Conservation (phyloP, 2,329 filamentous ascomycete species). For the Torrubiella hemipterigena region DNA sequence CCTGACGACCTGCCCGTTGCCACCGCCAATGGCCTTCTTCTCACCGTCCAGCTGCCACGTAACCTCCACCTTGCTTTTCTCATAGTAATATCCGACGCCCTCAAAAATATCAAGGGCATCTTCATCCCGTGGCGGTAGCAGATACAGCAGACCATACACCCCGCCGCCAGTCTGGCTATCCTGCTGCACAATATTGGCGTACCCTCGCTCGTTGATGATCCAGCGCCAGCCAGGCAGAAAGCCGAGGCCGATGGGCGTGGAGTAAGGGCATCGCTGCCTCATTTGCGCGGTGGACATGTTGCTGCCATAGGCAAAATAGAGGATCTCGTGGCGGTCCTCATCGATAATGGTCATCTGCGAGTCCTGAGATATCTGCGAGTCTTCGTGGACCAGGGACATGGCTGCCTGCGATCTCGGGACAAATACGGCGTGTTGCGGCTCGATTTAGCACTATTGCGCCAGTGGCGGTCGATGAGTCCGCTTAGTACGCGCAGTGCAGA, state of each 20-base stretch:
- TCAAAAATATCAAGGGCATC: slow-evolving; percentile 41
- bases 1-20: slow-evolving; percentile 11
- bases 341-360: slow-evolving; percentile 22
- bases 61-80: slow-evolving; percentile 31
- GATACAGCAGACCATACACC: slow-evolving; percentile 47
- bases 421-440: too few relatives aligned
- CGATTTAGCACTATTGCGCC: too few relatives aligned
- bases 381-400: too few relatives aligned
- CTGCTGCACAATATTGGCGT: slow-evolving; percentile 50
- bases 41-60: slow-evolving; percentile 13
- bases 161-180: slow-evolving; percentile 16
- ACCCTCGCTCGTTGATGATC: slow-evolving; percentile 56
- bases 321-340: slow-evolving; percentile 20
- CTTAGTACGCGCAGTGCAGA: too few relatives aligned
- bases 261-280: slow-evolving; percentile 46
- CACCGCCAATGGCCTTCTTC: slow-evolving; percentile 8
- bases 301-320: slow-evolving; percentile 62
- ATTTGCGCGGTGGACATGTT: slow-evolving; percentile 59
- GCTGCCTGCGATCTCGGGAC: too few relatives aligned
- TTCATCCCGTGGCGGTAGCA: slow-evolving; percentile 37
- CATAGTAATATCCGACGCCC: slow-evolving; percentile 51
- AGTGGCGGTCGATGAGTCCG: too few relatives aligned
- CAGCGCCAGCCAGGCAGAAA: slow-evolving; percentile 45
- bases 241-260: slow-evolving; percentile 43
- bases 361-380: slow-evolving; percentile 22